These are phyloP conservation scores for Penicillium paradoxum DNA, from an alignment of 495 filamentous ascomycete genomes.

Conservation along the genomic window DNA sequence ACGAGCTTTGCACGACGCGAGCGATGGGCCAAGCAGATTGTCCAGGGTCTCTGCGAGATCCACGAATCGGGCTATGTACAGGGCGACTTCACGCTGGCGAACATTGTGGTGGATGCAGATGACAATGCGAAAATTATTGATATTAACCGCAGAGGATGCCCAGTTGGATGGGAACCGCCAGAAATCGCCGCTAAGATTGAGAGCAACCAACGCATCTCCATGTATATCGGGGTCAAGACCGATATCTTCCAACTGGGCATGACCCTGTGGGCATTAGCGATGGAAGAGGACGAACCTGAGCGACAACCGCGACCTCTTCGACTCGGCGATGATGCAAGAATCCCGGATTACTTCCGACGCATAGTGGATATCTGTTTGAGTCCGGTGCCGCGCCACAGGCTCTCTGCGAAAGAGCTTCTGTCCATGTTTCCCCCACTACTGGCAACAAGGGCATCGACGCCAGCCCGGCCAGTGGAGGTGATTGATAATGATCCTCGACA, in stretches of 20 bases:
- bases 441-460: neutral
- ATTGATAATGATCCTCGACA: neutral
- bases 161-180: constrained; percentile 96
- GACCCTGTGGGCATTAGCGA: constrained; percentile 92
- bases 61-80: constrained; percentile 97
- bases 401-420: constrained; percentile 55
- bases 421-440: constrained; percentile 39
- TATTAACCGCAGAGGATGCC: constrained; percentile 93
- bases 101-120: constrained; percentile 85
- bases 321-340: constrained; percentile 37
- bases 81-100: constrained; percentile 94
- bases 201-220: constrained; percentile 86
- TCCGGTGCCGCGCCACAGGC: constrained; percentile 48
- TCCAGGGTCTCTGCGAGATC: constrained; percentile 84
- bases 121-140: constrained; percentile 96
- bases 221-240: constrained; percentile 98
- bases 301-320: constrained; percentile 66
- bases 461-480: neutral
- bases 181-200: constrained; percentile 85
- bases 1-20: constrained; percentile 74
- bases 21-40: constrained; percentile 89
- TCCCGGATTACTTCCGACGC: constrained; percentile 56
- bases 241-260: constrained; percentile 95
- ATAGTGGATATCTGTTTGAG: constrained; percentile 56
- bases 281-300: constrained; percentile 86